Conservation (phyloP, 164 flowering plant genomes). For the grape (Vitis vinifera) region DNA sequence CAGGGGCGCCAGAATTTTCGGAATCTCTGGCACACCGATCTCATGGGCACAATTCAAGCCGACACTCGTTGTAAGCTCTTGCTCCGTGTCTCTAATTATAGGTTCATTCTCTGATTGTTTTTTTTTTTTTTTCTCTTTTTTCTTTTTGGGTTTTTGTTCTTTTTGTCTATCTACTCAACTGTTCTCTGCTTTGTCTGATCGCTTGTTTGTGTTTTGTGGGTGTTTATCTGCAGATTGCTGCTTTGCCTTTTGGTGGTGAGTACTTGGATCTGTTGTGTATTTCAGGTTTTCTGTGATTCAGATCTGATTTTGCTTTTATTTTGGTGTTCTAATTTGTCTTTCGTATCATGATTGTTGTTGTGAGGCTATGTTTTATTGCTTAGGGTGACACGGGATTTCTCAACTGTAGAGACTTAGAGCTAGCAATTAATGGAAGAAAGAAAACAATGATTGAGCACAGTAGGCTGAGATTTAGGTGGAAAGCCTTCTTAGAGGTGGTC, state of each 20-base stretch:
- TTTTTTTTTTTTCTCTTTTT: not conserved
- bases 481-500: too few relatives aligned
- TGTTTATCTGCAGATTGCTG: slow-evolving; percentile 51
- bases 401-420: too few relatives aligned
- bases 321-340: too few relatives aligned
- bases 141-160: not conserved
- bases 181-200: not conserved
- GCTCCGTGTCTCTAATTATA: slow-evolving; percentile 3
- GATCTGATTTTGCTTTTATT: not conserved
- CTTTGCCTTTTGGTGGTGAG: slow-evolving; percentile 53
- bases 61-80: slow-evolving; percentile 64
- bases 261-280: slow-evolving; percentile 5
- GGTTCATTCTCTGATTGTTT: not conserved
- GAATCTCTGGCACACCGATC: slow-evolving; percentile 90
- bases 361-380: too few relatives aligned
- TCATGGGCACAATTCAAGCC: slow-evolving; percentile 56
- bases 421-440: too few relatives aligned
- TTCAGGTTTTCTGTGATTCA: not conserved
- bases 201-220: slow-evolving; percentile 1
- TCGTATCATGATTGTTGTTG: too few relatives aligned
- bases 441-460: too few relatives aligned
- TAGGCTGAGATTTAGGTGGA: too few relatives aligned
- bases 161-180: not conserved
- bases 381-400: too few relatives aligned
- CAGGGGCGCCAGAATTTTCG: slow-evolving; percentile 70